A percentile compares a stretch with the other conserved stretches of the same genome.
Evolutionary conservation across 148 eudicot genomes (phyloP).

Genomic region (Pouteria glomerata): DNA sequence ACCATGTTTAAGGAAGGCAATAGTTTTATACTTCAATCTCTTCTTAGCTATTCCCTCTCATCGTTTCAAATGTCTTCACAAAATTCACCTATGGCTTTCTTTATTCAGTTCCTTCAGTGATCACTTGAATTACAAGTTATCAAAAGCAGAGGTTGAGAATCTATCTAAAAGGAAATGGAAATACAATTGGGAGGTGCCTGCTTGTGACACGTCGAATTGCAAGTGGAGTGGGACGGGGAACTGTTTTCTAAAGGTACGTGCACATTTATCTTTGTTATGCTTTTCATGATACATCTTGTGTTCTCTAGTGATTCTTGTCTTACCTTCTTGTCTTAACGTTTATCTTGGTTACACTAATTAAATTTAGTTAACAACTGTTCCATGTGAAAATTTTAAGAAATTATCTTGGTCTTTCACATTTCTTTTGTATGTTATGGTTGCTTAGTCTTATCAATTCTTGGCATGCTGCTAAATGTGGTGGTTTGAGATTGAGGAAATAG

Average conservation of each 20-base stretch:
- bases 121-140: conserved; percentile 53
- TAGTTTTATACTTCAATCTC: neutral
- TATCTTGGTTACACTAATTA: neutral
- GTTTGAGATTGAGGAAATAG: neutral
- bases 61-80: neutral
- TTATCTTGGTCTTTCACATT: neutral
- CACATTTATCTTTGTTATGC: neutral
- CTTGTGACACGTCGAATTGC: conserved; percentile 42
- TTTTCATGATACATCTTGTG: neutral
- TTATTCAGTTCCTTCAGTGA: conserved; percentile 55
- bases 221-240: conserved; percentile 84
- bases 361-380: neutral
- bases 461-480: neutral
- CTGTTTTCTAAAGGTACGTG: conserved; percentile 41
- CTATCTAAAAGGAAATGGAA: conserved; percentile 57
- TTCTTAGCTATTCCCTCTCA: neutral
- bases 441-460: neutral
- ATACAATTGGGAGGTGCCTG: conserved; percentile 72
- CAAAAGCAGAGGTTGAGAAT: conserved; percentile 43
- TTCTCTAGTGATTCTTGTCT: neutral
- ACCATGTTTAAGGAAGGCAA: neutral
- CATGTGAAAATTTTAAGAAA: neutral
- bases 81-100: conserved; percentile 3
- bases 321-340: neutral
- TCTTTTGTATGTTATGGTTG: neutral